These are phyloP conservation scores for Ogataea allantospora DNA, from an alignment of 805 yeast genomes.

Conservation along the genomic window DNA sequence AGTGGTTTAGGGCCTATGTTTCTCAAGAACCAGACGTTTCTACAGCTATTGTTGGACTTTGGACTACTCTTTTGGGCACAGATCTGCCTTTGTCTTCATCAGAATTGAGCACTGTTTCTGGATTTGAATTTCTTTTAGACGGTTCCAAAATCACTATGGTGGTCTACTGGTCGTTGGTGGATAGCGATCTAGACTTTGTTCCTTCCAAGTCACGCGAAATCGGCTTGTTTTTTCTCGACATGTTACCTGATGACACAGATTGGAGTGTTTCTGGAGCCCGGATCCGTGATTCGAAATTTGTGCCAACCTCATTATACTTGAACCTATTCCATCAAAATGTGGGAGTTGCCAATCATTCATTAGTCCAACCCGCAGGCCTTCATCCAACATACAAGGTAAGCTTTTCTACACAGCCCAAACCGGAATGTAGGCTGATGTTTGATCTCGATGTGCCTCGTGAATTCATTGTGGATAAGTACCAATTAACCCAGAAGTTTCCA, in stretches of 20 bases:
- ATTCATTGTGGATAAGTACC: constrained; percentile 30
- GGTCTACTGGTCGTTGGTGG: constrained; percentile 23
- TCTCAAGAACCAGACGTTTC: constrained; percentile 13
- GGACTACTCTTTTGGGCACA: constrained; percentile 18
- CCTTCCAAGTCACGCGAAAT: constrained; percentile 18
- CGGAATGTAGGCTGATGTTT: constrained; percentile 24
- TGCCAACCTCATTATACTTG: constrained; percentile 27
- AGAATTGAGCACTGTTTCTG: constrained; percentile 14
- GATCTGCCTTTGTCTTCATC: constrained; percentile 19
- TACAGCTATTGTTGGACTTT: constrained; percentile 8
- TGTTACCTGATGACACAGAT: constrained; percentile 19
- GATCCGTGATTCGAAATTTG: constrained; percentile 7
- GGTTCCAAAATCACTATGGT: constrained; percentile 11
- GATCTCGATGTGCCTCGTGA: constrained; percentile 27
- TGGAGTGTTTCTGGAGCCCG: constrained; percentile 24
- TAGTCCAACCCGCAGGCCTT: constrained; percentile 22
- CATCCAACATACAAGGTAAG: constrained; percentile 28
- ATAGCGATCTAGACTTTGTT: constrained; percentile 12
- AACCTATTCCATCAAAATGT: constrained; percentile 22
- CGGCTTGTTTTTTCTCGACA: constrained; percentile 23
- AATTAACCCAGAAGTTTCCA: constrained; percentile 16
- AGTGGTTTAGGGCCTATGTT: constrained; percentile 28
- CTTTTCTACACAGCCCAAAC: constrained; percentile 6
- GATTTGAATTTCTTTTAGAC: constrained; percentile 25
- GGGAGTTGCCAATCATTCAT: constrained; percentile 16